Evolutionary conservation across 768 basidiomycete genomes (phyloP), one percentile per base, ranked within the genome.

Genomic region (Boletus subparvulus): DNA sequence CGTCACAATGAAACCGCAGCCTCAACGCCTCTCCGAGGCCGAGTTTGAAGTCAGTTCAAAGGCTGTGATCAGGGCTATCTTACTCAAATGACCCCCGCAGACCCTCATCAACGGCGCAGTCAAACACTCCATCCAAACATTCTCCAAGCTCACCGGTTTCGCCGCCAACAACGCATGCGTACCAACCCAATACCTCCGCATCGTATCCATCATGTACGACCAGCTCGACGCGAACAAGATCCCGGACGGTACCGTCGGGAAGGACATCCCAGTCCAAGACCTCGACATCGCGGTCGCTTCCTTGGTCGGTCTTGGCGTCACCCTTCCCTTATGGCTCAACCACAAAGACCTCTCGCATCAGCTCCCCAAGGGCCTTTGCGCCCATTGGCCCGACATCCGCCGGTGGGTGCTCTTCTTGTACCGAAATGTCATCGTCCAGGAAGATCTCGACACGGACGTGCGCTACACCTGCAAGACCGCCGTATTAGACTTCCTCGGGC

Each of bases 361-460:
- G 13, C 68, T 70, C n/a, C 16, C 45, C 35, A 58, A 59, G 24
- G 47, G 44, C 3, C 60, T 70, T 17, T 50, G 43, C 19, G 13
- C 45, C 13, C 59, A 64, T 12, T 70, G 69, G 66, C 41, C 59
- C 12, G 62, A 67, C 32, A 62, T 72, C 32, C 69, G 70, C 17
- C 59, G 52, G 1, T 72, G 69, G 70, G 24, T 68, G 6, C 56
- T 70, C 43, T 69, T 61, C 52, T 13, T 71, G 5, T 59, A 69
- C 44, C 32, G 37, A 17, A 45, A 57, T 2, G 37, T 63, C 32
- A 58, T 70, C 52, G 28, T n/a, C 41, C 42, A 35, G 13, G 50
- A 50, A 12, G 42, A 58, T 13, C 8, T 61, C 28, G 50, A 52
- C 37, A 32, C 55, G 5, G 26, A 54, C 12, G 11, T 47, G n/a